These are phyloP conservation scores for Rasamsonia emersonii DNA, from an alignment of 2,329 filamentous ascomycete species.

Conservation along the genomic window DNA sequence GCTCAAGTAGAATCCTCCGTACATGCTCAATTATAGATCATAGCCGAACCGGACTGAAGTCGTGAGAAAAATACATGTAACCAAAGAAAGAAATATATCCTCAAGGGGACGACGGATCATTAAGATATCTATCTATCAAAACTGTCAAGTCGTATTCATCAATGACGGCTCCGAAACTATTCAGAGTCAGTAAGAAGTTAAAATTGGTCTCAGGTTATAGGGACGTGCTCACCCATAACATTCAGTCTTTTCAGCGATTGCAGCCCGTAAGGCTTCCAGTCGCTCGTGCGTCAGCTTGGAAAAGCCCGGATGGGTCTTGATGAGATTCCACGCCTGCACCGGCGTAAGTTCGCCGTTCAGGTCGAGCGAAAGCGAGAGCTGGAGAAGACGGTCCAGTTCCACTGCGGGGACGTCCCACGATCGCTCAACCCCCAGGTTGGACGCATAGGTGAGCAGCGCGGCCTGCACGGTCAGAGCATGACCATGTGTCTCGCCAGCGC, in stretches of 20 bases:
- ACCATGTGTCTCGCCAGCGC: conserved; percentile 11
- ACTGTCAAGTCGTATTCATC: conserved; percentile 1
- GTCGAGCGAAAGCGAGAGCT: conserved; percentile 8
- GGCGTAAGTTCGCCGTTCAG: conserved; percentile 24
- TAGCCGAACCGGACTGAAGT: too few relatives aligned
- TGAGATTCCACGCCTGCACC: conserved; percentile 27
- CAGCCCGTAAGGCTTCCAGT: conserved; percentile 13
- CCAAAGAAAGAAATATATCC: too few relatives aligned
- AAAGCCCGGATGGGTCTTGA: conserved; percentile 18
- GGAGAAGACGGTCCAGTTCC: conserved; percentile 9
- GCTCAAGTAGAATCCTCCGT: too few relatives aligned
- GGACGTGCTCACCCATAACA: conserved; percentile 14
- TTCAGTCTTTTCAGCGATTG: conserved; percentile 10
- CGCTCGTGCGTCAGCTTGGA: conserved; percentile 10
- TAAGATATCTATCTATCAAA: conserved; percentile 2
- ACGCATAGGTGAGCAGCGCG: conserved; percentile 16
- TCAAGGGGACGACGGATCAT: too few relatives aligned
- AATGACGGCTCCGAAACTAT: conserved; percentile 3
- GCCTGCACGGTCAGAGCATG: conserved; percentile 21
- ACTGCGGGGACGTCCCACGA: conserved; percentile 9
- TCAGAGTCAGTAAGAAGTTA: not conserved
- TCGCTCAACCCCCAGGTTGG: conserved; percentile 6
- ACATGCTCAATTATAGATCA: too few relatives aligned
- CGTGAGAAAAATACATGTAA: too few relatives aligned
- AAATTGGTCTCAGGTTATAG: too few relatives aligned